These are phyloP conservation scores for Grigorovia humatica DNA, from an alignment of 805 yeast species.

Conservation along the genomic window DNA sequence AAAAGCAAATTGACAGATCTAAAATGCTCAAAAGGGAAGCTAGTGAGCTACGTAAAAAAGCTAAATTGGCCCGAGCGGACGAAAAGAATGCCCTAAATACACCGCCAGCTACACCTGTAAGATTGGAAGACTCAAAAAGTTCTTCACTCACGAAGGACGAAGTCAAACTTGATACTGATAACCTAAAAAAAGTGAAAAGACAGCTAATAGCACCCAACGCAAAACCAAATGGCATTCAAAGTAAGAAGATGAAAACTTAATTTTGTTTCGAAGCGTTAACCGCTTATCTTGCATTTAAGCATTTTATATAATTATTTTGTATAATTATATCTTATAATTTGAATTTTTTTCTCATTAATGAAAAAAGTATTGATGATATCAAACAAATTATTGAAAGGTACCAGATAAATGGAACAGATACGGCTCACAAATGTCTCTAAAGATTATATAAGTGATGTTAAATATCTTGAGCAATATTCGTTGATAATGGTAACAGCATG, in stretches of 20 bases:
- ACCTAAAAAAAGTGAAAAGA: slow-evolving; percentile 9
- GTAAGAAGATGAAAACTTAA: neutral
- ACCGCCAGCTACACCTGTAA: slow-evolving; percentile 27
- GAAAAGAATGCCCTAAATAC: slow-evolving; percentile 12
- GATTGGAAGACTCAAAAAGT: neutral
- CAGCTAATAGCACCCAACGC: slow-evolving; percentile 5
- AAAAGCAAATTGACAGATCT: slow-evolving; percentile 28
- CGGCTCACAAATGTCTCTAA: slow-evolving; percentile 9
- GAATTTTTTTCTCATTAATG: neutral
- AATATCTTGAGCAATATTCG: slow-evolving; percentile 15
- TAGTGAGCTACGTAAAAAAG: slow-evolving; percentile 21
- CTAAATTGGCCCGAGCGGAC: slow-evolving; percentile 1
- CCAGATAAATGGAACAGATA: slow-evolving; percentile 1
- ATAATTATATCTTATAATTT: neutral
- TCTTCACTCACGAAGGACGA: neutral
- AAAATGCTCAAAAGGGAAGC: slow-evolving; percentile 25
- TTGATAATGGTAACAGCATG: slow-evolving; percentile 45
- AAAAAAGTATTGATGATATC: neutral
- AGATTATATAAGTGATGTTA: slow-evolving; percentile 23
- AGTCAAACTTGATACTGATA: neutral
- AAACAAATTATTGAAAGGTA: neutral
- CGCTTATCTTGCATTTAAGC: neutral
- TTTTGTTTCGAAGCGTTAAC: neutral
- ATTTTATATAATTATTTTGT: neutral
- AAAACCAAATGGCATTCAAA: neutral